Base-by-base conservation (phyloP, 2,329 filamentous ascomycete species). In the Cylindrodendrum hubeiense region DNA sequence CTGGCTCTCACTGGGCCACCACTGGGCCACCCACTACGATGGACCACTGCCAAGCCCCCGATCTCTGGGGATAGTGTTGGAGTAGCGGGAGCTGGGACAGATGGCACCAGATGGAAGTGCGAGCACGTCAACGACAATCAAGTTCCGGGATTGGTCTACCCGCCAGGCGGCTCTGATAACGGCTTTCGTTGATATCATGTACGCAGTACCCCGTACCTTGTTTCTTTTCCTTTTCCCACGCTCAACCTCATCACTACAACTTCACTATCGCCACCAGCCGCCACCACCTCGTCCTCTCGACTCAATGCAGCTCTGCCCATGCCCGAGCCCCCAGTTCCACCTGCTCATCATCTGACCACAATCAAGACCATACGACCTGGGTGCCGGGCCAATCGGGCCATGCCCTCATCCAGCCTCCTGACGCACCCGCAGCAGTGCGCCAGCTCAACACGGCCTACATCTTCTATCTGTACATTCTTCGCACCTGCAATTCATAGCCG, bases 91-190 rank as follows among this genome's bases (percentile, higher is more conserved):
- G 28, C n/a, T 12, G 12, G 28, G 5, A 30, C 28, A 30, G 52
- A 65, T 67, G 51, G 54, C 62, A 67, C 59, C 30, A 72, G 37
- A 54, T 53, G 26, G 53, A 46, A 22, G 17, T 19, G 6, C 43
- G 49, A 66, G 59, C 63, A 63, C 58, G 63, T 34, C 54, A 66
- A 30, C 54, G 49, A 39, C 37, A 43, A 21, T 30, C 19, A 50
- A 39, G 52, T 50, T 55, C 33, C 30, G 37, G 60, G 53, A 63
- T 63, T 63, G 54, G 60, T 22, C 49, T n/a, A 37, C 12, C 30
- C 28, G 4, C 21, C 19, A 30, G 24, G 41, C 37, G 41, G 41
- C 43, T 43, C 51, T n/a, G 47, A 57, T 37, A 47, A 24, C 22
- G 24, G 41, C 37, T 44, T 28, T 15, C n/a, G 10, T 10, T 51